These are phyloP conservation scores for Narthecium ossifragum DNA, from an alignment of 106 monocot species.

Conservation along the genomic window DNA sequence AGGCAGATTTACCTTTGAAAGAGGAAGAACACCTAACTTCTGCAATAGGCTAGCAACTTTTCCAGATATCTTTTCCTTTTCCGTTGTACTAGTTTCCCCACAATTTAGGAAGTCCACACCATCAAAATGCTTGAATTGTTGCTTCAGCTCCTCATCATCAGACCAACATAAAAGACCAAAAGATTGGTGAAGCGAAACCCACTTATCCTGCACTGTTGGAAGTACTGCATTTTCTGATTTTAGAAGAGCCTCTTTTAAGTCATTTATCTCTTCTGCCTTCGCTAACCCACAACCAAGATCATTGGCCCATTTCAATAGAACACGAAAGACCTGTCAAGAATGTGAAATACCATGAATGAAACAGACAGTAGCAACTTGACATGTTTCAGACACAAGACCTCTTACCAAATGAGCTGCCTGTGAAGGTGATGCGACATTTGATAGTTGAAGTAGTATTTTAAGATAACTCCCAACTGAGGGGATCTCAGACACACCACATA, in stretches of 20 bases:
- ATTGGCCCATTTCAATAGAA: slow-evolving; percentile 68
- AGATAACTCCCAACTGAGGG: slow-evolving; percentile 57
- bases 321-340: slow-evolving; percentile 59
- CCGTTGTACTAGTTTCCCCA: slow-evolving; percentile 42
- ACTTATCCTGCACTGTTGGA: slow-evolving; percentile 77
- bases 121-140: slow-evolving; percentile 48
- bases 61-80: slow-evolving; percentile 37
- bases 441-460: slow-evolving; percentile 61
- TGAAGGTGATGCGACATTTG: slow-evolving; percentile 48
- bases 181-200: slow-evolving; percentile 91
- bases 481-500: slow-evolving; percentile 50
- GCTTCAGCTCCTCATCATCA: slow-evolving; percentile 70
- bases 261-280: slow-evolving; percentile 38
- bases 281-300: slow-evolving; percentile 48
- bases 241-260: slow-evolving; percentile 54
- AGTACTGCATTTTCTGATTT: slow-evolving; percentile 64
- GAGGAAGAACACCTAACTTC: slow-evolving; percentile 58
- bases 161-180: slow-evolving; percentile 91
- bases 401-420: slow-evolving; percentile 62
- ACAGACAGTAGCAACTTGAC: not conserved
- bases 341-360: not conserved
- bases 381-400: not conserved
- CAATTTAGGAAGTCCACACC: slow-evolving; percentile 63
- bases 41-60: slow-evolving; percentile 43
- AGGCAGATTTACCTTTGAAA: slow-evolving; percentile 96